Conservation (phyloP, 371 early-diverging fungal species). For the Mortierella sp. region DNA sequence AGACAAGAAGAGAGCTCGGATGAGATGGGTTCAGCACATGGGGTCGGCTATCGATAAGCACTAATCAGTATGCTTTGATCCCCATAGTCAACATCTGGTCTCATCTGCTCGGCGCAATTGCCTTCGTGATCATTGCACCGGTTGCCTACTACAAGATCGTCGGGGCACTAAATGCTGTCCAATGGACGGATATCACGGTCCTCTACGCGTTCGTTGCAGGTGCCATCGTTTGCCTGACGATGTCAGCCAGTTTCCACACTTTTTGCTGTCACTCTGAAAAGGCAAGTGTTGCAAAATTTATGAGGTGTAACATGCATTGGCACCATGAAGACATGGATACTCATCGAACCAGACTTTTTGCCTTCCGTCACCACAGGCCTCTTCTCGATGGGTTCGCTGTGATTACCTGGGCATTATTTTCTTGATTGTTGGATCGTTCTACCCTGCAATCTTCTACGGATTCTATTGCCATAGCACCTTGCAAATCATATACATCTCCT, state of each 20-base stretch:
- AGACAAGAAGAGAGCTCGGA: neutral
- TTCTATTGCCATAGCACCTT: conserved; percentile 75
- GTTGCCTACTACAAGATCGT: conserved; percentile 61
- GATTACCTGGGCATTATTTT: conserved; percentile 95
- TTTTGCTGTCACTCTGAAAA: conserved; percentile 86
- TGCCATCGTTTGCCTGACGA: conserved; percentile 82
- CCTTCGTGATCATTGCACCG: conserved; percentile 71
- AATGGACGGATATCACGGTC: conserved; percentile 70
- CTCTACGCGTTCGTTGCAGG: conserved; percentile 76
- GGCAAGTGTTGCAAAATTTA: conserved; percentile 6
- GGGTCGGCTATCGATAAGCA: neutral
- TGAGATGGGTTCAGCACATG: neutral
- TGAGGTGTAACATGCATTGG: too few relatives aligned
- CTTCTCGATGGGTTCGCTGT: conserved; percentile 78
- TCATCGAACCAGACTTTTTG: neutral
- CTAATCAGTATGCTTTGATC: neutral
- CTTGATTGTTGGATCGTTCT: conserved; percentile 83
- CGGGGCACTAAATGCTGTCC: conserved; percentile 58
- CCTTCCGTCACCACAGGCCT: conserved; percentile 10
- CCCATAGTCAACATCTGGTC: conserved; percentile 84
- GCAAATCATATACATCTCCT: conserved; percentile 73
- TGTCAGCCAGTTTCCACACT: conserved; percentile 88
- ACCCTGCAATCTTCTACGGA: conserved; percentile 81
- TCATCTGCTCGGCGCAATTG: conserved; percentile 82
- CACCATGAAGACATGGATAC: too few relatives aligned